Percentiles rank a stretch among this genome's conserved stretches.
Conservation (phyloP, 2,329 filamentous ascomycete genomes). For the Aspergillus niger region DNA sequence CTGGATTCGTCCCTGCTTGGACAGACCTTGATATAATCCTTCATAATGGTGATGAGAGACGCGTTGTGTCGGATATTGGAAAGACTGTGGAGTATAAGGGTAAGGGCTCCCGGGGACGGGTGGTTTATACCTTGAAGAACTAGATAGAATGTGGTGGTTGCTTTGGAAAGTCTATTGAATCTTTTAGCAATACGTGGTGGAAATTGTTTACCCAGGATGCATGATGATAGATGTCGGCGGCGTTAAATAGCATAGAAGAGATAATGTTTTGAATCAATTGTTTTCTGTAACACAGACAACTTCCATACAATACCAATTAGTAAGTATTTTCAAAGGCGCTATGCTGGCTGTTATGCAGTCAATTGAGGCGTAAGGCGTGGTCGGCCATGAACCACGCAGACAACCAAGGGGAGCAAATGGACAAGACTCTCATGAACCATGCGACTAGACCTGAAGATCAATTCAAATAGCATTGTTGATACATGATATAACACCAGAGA, state of each 20-base stretch:
- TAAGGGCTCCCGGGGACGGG: constrained; percentile 29
- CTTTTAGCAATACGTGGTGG: background rate
- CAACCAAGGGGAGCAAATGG: background rate
- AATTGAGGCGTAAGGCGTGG: background rate
- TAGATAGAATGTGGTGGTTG: constrained; percentile 7
- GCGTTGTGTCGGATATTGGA: constrained; percentile 38
- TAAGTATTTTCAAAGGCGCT: background rate
- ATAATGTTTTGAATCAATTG: background rate
- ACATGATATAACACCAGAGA: constrained; percentile 22
- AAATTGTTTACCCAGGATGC: background rate
- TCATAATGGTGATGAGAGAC: constrained; percentile 52
- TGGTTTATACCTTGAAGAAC: constrained; percentile 34
- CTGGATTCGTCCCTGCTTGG: constrained; percentile 54
- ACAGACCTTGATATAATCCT: constrained; percentile 53
- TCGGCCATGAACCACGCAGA: background rate
- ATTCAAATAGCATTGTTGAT: constrained; percentile 21
- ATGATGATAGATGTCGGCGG: background rate
- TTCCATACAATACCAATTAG: background rate
- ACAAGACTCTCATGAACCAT: background rate
- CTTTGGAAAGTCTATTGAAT: background rate
- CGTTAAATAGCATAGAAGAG: background rate
- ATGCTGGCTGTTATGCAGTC: background rate
- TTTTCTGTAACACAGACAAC: background rate
- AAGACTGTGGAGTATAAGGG: constrained; percentile 32
- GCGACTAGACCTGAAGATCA: background rate